Conservation (phyloP, 2,329 filamentous ascomycete genomes). For the Aspergillus puulaauensis region DNA sequence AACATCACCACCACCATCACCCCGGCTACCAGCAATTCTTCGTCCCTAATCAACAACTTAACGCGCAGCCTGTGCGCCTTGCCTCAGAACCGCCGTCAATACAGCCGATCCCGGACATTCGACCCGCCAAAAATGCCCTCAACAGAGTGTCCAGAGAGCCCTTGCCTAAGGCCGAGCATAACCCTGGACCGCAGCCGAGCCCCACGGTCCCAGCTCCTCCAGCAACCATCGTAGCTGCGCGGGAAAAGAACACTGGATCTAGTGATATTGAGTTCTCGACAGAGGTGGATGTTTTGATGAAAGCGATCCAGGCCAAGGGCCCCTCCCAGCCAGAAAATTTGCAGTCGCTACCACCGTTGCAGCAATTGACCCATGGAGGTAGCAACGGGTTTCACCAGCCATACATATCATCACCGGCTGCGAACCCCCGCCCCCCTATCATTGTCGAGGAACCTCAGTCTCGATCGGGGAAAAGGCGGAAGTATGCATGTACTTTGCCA, state of each 20-base stretch:
- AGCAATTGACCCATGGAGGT: slow-evolving; percentile 30
- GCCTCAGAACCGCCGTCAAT: slow-evolving; percentile 30
- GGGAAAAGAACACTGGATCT: slow-evolving; percentile 47
- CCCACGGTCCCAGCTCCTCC: slow-evolving; percentile 4
- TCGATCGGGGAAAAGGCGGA: slow-evolving; percentile 51
- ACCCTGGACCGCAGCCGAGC: slow-evolving; percentile 3
- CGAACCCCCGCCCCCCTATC: slow-evolving; percentile 21
- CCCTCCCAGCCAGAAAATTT: slow-evolving; percentile 24
- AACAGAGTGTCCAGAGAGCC: slow-evolving; percentile 26
- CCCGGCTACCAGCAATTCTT: slow-evolving; percentile 36
- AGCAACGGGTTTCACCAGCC: slow-evolving; percentile 20
- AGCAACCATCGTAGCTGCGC: slow-evolving; percentile 9
- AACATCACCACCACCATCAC: slow-evolving; percentile 22
- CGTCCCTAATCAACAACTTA: slow-evolving; percentile 27
- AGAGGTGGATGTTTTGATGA: slow-evolving; percentile 84
- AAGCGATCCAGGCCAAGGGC: slow-evolving; percentile 72
- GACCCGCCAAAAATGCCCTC: slow-evolving; percentile 39
- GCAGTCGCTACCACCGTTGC: slow-evolving; percentile 36
- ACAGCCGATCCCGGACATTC: slow-evolving; percentile 38
- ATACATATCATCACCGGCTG: slow-evolving; percentile 22
- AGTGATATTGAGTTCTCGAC: slow-evolving; percentile 69
- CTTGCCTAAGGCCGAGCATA: slow-evolving; percentile 14
- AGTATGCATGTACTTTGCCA: slow-evolving; percentile 71
- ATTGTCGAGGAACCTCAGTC: slow-evolving; percentile 37
- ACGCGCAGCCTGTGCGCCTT: slow-evolving; percentile 28